These are phyloP conservation scores for Oryza australiensis DNA, from an alignment of 176 grass and related monocot genomes.

Conservation along the genomic window DNA sequence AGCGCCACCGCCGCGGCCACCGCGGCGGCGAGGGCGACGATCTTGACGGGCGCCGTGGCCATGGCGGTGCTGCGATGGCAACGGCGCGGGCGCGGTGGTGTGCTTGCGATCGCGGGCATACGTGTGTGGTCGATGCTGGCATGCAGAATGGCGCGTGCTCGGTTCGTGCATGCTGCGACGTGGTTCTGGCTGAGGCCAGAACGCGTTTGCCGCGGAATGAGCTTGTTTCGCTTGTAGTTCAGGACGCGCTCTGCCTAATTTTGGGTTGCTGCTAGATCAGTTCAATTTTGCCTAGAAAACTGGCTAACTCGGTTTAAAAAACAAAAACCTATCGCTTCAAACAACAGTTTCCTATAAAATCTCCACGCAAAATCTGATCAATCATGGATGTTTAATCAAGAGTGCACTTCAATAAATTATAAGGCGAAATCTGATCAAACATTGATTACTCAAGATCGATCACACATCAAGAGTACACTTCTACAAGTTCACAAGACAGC, in stretches of 20 bases:
- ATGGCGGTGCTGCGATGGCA: conserved; percentile 21
- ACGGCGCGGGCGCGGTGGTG: conserved; percentile 20
- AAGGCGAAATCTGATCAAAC: neutral
- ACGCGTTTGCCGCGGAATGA: conserved; percentile 29
- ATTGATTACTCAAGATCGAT: neutral
- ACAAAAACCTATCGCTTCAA: neutral
- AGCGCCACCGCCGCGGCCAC: conserved; percentile 32
- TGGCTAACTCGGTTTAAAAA: neutral
- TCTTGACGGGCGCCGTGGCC: conserved; percentile 51
- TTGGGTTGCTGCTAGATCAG: neutral
- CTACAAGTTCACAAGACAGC: neutral
- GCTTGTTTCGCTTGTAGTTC: conserved; percentile 17
- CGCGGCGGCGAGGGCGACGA: conserved; percentile 44
- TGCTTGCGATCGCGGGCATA: conserved; percentile 10
- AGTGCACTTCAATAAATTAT: neutral
- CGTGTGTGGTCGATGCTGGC: conserved; percentile 43
- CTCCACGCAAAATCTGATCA: neutral
- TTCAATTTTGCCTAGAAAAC: neutral
- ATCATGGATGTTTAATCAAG: neutral
- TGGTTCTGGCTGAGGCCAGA: conserved; percentile 8
- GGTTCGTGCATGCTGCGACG: conserved; percentile 30
- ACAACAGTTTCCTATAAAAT: neutral
- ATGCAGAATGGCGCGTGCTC: conserved; percentile 38
- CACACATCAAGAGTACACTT: neutral
- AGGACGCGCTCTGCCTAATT: conserved; percentile 25